Evolutionary conservation across 129 eudicot genomes (phyloP), one percentile per base, ranked within the genome.

Genomic region (Ambrosia trifida): DNA sequence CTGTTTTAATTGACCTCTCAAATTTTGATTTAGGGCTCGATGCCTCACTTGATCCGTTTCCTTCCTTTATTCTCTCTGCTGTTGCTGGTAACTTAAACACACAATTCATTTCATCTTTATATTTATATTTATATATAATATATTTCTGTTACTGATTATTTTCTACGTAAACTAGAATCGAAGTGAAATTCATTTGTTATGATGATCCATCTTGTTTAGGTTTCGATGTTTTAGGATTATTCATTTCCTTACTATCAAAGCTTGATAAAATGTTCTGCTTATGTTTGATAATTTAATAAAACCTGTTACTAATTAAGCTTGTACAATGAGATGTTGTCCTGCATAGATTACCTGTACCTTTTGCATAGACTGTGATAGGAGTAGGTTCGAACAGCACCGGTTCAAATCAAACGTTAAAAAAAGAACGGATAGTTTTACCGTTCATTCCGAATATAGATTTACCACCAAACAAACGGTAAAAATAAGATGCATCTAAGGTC

Each of bases 1-100:
- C 82, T 57, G 76, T 60, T 38, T 18, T 28, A 51, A 68, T 69
- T 17, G 4, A 50, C 4, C n/a, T 66, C 41, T 45, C 64, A 35
- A 57, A 65, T 17, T 71, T 32, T 17, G 40, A 66, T 40, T 54
- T 58, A 73, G 78, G 74, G 63, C 73, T 67, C 78, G 36, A 78
- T 78, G 58, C 11, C 30, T 41, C 64, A 56, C 72, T 66, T 73
- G 73, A 62, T 79, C 79, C 80, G 80, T 45, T 71, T 75, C 66
- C 72, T 70, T 51, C 62, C 64, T 11, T n/a, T 68, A 19, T 18
- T 77, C 32, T 19, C 65, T 51, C 66, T 83, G 44, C 69, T 79
- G 65, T 19, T 62, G 72, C 52, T 83, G 81, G 87, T 83, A 75
- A 76, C 74, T 16, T 68, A 13, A 32, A 30, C 7, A 20, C 50